Conservation (phyloP, 192 early-diverging fungal genomes). For the Spizellomyces punctatus region DNA sequence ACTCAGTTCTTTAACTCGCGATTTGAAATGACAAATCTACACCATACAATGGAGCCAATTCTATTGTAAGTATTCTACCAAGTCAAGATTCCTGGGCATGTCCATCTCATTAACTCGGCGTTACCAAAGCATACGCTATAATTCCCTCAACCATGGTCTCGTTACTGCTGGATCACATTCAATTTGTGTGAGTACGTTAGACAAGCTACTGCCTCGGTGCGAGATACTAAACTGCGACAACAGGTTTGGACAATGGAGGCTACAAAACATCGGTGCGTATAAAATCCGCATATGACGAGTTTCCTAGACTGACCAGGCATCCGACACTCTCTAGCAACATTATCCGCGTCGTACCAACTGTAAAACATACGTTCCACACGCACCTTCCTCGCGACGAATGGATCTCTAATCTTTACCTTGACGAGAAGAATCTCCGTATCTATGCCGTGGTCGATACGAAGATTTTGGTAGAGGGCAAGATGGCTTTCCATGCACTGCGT, state of each 20-base stretch:
- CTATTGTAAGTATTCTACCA: constrained; percentile 32
- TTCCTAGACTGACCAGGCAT: neutral
- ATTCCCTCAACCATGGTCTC: constrained; percentile 34
- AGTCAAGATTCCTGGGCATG: neutral
- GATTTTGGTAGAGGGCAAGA: constrained; percentile 35
- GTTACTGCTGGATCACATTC: constrained; percentile 44
- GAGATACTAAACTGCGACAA: neutral
- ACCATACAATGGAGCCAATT: constrained; percentile 36
- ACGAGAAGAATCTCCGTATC: constrained; percentile 30
- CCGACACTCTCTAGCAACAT: neutral
- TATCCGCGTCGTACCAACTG: constrained; percentile 23
- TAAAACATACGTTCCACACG: constrained; percentile 25
- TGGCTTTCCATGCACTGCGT: neutral
- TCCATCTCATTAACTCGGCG: neutral
- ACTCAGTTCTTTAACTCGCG: constrained; percentile 50
- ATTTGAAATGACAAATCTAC: constrained; percentile 42
- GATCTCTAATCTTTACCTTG: constrained; percentile 44
- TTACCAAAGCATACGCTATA: constrained; percentile 31
- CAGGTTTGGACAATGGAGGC: constrained; percentile 36
- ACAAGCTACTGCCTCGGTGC: neutral
- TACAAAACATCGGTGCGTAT: constrained; percentile 14
- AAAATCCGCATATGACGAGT: neutral
- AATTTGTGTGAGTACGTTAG: neutral
- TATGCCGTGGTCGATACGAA: constrained; percentile 45
- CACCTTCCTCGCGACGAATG: constrained; percentile 43